Evolutionary conservation across 73 alveolate genomes (phyloP).

Genomic region (Paramecium octaurelia): DNA sequence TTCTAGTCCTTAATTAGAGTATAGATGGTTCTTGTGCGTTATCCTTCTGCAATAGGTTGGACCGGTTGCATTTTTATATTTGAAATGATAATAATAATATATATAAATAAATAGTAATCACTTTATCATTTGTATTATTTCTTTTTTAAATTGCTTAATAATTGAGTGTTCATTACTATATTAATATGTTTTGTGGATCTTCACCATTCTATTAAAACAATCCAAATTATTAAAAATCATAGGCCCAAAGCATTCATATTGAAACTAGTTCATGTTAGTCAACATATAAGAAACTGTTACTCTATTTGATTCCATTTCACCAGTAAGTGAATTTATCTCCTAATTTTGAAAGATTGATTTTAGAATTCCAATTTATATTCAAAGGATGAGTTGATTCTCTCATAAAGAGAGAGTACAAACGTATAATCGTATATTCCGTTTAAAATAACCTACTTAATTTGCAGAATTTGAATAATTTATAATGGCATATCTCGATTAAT

Average conservation of each 20-base stretch:
- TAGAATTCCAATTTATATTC: too few species aligned
- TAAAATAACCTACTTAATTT: not conserved
- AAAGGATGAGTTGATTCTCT: too few species aligned
- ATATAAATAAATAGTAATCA: not conserved
- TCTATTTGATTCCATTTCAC: too few species aligned
- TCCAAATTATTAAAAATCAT: not conserved
- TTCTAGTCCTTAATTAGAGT: conserved; percentile 66
- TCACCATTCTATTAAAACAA: not conserved
- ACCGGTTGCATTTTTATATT: conserved; percentile 45
- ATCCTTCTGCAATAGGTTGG: conserved; percentile 64
- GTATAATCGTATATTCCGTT: not conserved
- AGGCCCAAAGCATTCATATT: not conserved
- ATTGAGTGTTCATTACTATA: not conserved
- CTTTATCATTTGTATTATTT: not conserved
- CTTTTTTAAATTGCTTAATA: not conserved
- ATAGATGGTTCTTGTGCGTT: conserved; percentile 67
- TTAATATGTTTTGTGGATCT: not conserved
- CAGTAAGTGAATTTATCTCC: too few species aligned
- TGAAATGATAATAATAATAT: not conserved
- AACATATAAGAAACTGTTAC: too few species aligned
- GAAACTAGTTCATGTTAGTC: too few species aligned
- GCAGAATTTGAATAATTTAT: not conserved
- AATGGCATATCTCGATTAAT: not conserved
- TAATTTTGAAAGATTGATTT: too few species aligned
- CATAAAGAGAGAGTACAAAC: too few species aligned